Evolutionary conservation across 441 rosid genomes (phyloP).

Genomic region (Croton setiger): DNA sequence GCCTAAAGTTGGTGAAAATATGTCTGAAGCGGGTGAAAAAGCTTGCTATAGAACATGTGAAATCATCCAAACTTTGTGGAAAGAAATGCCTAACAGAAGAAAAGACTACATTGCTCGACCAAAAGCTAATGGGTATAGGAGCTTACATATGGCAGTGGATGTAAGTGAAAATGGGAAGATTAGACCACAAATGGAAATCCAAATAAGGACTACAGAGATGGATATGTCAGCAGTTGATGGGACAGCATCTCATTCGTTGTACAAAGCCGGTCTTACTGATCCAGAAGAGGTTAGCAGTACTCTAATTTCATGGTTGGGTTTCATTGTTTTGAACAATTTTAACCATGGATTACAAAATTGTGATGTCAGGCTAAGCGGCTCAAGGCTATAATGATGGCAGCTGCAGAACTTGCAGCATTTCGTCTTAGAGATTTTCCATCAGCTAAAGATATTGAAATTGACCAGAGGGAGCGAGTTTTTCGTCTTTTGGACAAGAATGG

Average conservation of each 20-base stretch:
- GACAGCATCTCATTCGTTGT: slow-evolving; percentile 84
- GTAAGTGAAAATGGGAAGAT: slow-evolving; percentile 55
- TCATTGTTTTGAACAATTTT: background rate
- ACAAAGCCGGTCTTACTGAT: slow-evolving; percentile 80
- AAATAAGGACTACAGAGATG: slow-evolving; percentile 84
- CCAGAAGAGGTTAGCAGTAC: slow-evolving; percentile 70
- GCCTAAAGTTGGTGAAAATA: slow-evolving; percentile 40
- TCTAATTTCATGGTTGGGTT: background rate
- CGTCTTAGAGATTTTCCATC: slow-evolving; percentile 84
- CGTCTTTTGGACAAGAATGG: slow-evolving; percentile 83
- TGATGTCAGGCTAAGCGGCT: slow-evolving; percentile 67
- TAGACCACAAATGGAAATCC: slow-evolving; percentile 90
- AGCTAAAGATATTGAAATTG: slow-evolving; percentile 42
- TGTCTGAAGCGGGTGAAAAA: slow-evolving; percentile 42
- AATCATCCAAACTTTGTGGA: slow-evolving; percentile 68
- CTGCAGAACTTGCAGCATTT: slow-evolving; percentile 88
- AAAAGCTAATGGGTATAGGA: slow-evolving; percentile 79
- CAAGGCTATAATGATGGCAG: slow-evolving; percentile 94
- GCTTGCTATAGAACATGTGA: slow-evolving; percentile 76
- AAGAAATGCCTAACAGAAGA: slow-evolving; percentile 72
- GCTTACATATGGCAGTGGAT: slow-evolving; percentile 95
- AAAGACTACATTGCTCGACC: slow-evolving; percentile 89
- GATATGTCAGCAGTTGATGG: slow-evolving; percentile 80
- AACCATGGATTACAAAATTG: background rate
- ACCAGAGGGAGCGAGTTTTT: slow-evolving; percentile 65